Conservation (phyloP, 805 yeast genomes). For the Spathaspora girioi region DNA sequence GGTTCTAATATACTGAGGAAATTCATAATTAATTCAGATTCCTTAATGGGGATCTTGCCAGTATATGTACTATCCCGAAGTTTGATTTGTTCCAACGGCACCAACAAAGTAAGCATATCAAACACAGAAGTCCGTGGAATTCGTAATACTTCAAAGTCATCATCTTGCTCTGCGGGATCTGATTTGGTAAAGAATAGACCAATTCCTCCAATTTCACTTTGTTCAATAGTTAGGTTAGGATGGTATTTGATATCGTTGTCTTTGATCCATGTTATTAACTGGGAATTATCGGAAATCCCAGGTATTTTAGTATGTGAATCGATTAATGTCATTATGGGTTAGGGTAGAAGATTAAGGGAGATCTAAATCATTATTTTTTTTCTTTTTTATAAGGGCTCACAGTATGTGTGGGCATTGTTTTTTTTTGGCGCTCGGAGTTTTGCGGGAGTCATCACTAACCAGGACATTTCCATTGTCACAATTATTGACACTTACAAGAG, state of each 20-base stretch:
- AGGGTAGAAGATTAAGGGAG: too few relatives aligned
- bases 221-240: constrained; percentile 12
- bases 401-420: too few relatives aligned
- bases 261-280: constrained; percentile 10
- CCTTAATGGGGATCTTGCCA: constrained; percentile 6
- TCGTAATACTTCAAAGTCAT: constrained; percentile 12
- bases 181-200: constrained; percentile 21
- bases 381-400: too few relatives aligned
- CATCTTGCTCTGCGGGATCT: not conserved
- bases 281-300: constrained; percentile 6
- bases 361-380: too few relatives aligned
- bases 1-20: constrained; percentile 21
- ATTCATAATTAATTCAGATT: constrained; percentile 18
- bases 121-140: constrained; percentile 14
- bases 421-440: too few relatives aligned
- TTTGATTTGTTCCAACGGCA: constrained; percentile 15
- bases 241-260: constrained; percentile 13
- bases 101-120: constrained; percentile 20
- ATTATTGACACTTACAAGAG: too few relatives aligned
- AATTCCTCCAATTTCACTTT: constrained; percentile 27
- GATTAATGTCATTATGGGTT: not conserved
- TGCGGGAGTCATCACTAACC: too few relatives aligned
- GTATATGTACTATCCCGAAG: constrained; percentile 9
- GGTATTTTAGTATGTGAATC: constrained; percentile 5
- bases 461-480: too few relatives aligned